phyloP scores from a whole-genome alignment of 78 protist genomes.

The Dictyostelium discoideum region DNA sequence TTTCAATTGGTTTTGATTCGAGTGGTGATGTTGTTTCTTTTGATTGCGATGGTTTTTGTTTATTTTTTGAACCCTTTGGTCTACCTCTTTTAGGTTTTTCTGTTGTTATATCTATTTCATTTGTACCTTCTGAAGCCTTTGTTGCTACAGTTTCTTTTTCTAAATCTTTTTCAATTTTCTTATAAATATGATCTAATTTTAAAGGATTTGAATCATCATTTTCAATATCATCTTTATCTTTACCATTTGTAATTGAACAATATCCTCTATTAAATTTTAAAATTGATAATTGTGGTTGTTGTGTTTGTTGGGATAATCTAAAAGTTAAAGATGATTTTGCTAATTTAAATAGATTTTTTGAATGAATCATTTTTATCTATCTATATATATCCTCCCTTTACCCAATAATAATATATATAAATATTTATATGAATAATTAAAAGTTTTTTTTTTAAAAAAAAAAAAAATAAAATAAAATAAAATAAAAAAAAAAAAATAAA shows the following conservation, averaged over 20 bases:
- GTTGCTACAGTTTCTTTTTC: neutral
- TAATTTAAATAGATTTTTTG: neutral
- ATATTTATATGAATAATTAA: too few relatives aligned
- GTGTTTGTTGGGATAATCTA: neutral
- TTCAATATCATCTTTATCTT: neutral
- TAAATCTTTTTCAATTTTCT: neutral
- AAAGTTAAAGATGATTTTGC: neutral
- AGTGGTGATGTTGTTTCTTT: neutral
- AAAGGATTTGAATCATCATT: neutral
- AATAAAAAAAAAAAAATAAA: too few relatives aligned
- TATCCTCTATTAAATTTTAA: neutral
- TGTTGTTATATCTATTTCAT: neutral
- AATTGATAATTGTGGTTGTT: neutral
- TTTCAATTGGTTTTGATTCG: too few relatives aligned
- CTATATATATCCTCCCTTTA: too few relatives aligned
- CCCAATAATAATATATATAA: too few relatives aligned
- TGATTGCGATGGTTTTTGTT: neutral
- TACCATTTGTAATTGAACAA: neutral
- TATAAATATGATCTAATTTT: neutral
- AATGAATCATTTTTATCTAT: neutral
- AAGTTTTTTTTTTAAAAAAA: too few relatives aligned
- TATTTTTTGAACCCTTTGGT: constrained; percentile 18
- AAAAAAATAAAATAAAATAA: too few relatives aligned
- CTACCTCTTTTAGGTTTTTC: neutral
- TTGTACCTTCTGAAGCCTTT: neutral